These are phyloP conservation scores for Moniliella sp. DNA, from an alignment of 1,284 basidiomycete species.

Conservation along the genomic window DNA sequence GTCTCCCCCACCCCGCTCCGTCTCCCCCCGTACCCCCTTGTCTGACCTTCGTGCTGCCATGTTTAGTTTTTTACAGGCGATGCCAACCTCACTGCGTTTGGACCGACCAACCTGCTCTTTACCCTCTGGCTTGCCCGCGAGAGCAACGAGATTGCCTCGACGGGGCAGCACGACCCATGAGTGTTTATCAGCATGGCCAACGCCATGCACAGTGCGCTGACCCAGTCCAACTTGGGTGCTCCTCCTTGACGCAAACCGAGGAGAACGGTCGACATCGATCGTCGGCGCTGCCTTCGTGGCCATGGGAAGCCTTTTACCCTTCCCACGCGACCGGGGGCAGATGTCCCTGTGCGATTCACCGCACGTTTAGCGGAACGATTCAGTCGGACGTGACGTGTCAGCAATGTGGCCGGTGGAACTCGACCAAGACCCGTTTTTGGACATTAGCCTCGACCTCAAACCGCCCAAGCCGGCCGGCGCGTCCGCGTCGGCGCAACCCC, in stretches of 20 bases:
- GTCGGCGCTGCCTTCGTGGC: background rate
- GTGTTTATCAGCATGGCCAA: slow-evolving; percentile 32
- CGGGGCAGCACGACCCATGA: slow-evolving; percentile 89
- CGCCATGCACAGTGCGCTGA: slow-evolving; percentile 19
- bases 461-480: slow-evolving; percentile 1
- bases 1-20: background rate
- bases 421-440: slow-evolving; percentile 72
- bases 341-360: slow-evolving; percentile 79
- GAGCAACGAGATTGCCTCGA: slow-evolving; percentile 59
- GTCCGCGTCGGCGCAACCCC: too few relatives aligned
- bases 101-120: slow-evolving; percentile 61
- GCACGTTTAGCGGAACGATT: slow-evolving; percentile 64
- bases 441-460: slow-evolving; percentile 62
- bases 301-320: background rate
- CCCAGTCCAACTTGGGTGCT: slow-evolving; percentile 1
- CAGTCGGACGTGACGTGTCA: slow-evolving; percentile 76
- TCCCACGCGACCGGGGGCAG: slow-evolving; percentile 4
- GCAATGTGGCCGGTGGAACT: slow-evolving; percentile 49
- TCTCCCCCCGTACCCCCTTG: too few relatives aligned
- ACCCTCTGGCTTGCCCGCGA: slow-evolving; percentile 56
- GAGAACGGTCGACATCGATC: background rate
- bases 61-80: slow-evolving; percentile 1
- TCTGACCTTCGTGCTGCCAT: too few relatives aligned
- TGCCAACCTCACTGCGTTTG: slow-evolving; percentile 41
- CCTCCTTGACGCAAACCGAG: background rate